Evolutionary conservation across 306 rosid species (phyloP), one percentile per base, ranked within the genome.

Genomic region (Glycine latifolia): DNA sequence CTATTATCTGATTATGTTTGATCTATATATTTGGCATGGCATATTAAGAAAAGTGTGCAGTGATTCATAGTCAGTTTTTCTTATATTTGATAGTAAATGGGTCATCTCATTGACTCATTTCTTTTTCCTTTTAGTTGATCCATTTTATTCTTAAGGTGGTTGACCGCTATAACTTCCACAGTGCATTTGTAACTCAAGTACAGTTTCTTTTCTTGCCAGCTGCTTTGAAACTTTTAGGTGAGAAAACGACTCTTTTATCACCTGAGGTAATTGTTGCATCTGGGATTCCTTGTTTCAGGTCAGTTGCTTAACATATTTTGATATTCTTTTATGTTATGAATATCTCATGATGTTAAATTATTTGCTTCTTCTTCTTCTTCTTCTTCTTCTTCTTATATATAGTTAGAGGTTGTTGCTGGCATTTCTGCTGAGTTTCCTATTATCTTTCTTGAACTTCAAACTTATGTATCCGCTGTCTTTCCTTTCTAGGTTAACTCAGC

Each of bases 201-300:
- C 91, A 81, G 74, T 90, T 89, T 88, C 83, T 85, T 92, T 92
- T 84, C 82, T 90, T 84, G 81, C 67, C 97, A 95, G 99, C 96
- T 89, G 99, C 99, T 79, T 90, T 95, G 81, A 87, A 96, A 82
- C 86, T 93, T 65, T 79, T 95, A 87, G 99, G 98, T 9, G 97
- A 95, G 86, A 95, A 95, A 89, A 95, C 97, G 53, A 93, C 98
- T 48, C 91, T 95, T 79, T 75, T 95, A 73, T 88, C 99, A 71
- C 99, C 99, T 8, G 94, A 95, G 80, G 84, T 82, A 59, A 91
- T 93, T 79, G 89, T 91, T 80, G 90, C 90, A 76, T 89, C 97
- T 6, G 92, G 91, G 75, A 90, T 95, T 84, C 99, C 98, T 69
- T 95, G 99, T 86, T 95, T 97, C 89, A 93, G 98, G 99, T 93